phyloP scores from a whole-genome alignment of 495 filamentous ascomycete genomes.

The Talaromyces borbonicus region DNA sequence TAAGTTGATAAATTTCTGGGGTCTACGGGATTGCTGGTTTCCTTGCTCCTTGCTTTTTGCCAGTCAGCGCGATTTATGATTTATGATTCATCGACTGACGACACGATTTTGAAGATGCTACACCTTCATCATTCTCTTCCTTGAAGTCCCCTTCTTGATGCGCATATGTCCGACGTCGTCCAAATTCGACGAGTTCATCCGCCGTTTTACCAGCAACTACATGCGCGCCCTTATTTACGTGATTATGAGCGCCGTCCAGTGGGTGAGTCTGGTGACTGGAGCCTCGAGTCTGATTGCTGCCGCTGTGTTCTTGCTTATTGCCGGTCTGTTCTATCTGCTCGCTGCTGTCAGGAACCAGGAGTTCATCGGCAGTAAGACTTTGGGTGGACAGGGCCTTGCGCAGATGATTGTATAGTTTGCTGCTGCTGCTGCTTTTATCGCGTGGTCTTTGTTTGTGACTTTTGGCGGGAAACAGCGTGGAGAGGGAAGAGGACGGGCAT shows the following conservation, averaged over 20 bases:
- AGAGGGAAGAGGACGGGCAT: too few species aligned
- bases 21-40: too few species aligned
- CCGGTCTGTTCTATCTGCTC: slow-evolving; percentile 70
- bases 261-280: slow-evolving; percentile 53
- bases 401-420: slow-evolving; percentile 92
- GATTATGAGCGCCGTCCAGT: slow-evolving; percentile 73
- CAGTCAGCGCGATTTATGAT: too few species aligned
- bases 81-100: too few species aligned
- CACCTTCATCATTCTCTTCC: slow-evolving; percentile 83
- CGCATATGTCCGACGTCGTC: slow-evolving; percentile 95
- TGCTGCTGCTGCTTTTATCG: background rate
- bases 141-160: slow-evolving; percentile 91
- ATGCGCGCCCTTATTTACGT: slow-evolving; percentile 91
- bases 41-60: too few species aligned
- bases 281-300: slow-evolving; percentile 73
- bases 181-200: slow-evolving; percentile 82
- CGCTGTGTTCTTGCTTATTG: slow-evolving; percentile 68
- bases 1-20: slow-evolving; percentile 47
- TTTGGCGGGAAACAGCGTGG: too few species aligned
- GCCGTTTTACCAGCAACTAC: slow-evolving; percentile 87
- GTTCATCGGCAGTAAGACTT: slow-evolving; percentile 92
- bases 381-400: slow-evolving; percentile 87
- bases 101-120: slow-evolving; percentile 60
- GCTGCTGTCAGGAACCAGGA: slow-evolving; percentile 86
- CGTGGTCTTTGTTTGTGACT: background rate